phyloP scores from a whole-genome alignment of 2,329 filamentous ascomycete species.

The Tricladium varicosporioides region DNA sequence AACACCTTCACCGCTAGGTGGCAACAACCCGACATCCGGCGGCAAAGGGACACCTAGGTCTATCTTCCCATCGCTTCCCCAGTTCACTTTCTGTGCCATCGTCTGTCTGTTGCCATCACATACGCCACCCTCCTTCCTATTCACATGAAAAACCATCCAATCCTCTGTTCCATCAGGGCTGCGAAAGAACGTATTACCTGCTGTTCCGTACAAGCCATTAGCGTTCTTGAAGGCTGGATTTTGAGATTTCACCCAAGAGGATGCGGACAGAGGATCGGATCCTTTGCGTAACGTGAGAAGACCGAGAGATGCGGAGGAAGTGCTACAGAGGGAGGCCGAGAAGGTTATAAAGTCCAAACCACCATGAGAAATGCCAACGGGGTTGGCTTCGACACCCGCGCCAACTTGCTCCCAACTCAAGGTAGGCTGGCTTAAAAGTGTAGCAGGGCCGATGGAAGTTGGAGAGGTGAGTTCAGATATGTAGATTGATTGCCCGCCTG shows the following conservation, averaged over 20 bases:
- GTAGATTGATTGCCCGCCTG: no score
- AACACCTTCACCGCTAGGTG: not conserved
- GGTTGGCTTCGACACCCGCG: not conserved
- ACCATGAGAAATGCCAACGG: not conserved
- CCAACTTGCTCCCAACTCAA: not conserved
- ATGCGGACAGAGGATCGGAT: not conserved
- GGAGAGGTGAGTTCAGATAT: no score
- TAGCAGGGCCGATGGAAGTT: not conserved
- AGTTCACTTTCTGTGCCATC: not conserved
- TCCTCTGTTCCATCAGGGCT: not conserved
- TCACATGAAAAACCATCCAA: not conserved
- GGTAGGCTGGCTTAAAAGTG: not conserved
- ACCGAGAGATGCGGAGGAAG: not conserved
- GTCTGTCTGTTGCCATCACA: not conserved
- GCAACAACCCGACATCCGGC: not conserved
- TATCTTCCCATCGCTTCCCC: not conserved
- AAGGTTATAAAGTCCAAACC: not conserved
- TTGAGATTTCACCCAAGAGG: not conserved
- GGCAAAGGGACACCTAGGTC: not conserved
- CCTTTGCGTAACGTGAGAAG: not conserved
- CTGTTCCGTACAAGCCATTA: not conserved
- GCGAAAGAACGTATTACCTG: not conserved
- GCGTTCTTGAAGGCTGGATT: not conserved
- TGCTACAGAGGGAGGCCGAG: not conserved
- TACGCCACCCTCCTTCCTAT: not conserved